Evolutionary conservation across 129 eudicot genomes (phyloP).

Genomic region (Saussurea involucrata): DNA sequence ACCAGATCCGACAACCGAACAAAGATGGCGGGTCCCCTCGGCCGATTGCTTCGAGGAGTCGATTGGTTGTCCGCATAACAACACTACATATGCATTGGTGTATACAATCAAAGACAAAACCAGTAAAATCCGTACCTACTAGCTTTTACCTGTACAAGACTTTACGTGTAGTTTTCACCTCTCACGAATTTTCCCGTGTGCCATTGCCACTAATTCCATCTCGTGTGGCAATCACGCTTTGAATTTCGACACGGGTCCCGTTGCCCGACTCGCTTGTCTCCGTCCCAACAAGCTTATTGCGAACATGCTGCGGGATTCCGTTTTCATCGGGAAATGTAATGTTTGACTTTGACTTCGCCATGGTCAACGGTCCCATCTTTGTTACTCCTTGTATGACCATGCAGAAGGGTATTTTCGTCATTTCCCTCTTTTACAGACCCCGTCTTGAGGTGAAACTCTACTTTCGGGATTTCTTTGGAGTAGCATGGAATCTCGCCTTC

Average conservation of each 20-base stretch:
- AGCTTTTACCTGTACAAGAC: neutral
- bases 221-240: neutral
- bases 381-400: neutral
- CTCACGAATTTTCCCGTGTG: conserved; percentile 5
- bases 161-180: neutral
- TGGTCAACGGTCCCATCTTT: conserved; percentile 8
- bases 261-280: conserved; percentile 11
- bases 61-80: too few species aligned
- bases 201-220: neutral
- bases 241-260: neutral
- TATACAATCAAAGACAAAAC: too few species aligned
- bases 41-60: conserved; percentile 29
- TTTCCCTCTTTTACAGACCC: conserved; percentile 11
- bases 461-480: conserved; percentile 25
- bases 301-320: conserved; percentile 32
- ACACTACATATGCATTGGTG: too few species aligned
- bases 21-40: neutral
- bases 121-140: conserved; percentile 10
- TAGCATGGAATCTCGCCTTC: conserved; percentile 31
- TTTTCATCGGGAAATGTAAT: conserved; percentile 26
- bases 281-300: conserved; percentile 19
- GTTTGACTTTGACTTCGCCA: conserved; percentile 21
- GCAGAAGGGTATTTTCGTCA: neutral
- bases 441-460: conserved; percentile 18
- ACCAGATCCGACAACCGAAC: conserved; percentile 28